Base-by-base conservation (phyloP, 345 rosid species). In the Boechera divaricarpa region DNA sequence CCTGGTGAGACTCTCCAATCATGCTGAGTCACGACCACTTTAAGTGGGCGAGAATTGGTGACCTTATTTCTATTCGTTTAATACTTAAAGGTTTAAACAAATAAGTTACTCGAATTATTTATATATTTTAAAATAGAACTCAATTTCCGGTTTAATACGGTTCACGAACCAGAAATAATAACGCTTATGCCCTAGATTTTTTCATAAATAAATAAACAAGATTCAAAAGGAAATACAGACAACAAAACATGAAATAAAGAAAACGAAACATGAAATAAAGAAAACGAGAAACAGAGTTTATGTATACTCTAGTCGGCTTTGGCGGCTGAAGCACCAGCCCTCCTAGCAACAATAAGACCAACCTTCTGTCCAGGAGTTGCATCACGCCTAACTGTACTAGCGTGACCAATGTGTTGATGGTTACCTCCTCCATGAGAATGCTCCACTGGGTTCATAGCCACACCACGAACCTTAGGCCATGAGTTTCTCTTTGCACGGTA, bases 361-460 rank as follows among this genome's bases (percentile, higher is more conserved):
- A 89, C 94, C 84, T 89, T 87, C 31, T 89, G 86, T 6, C 94
- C 87, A 0, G 94, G 88, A 18, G 89, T 88, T 47, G 91, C 91
- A 79, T 87, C 87, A 16, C 91, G 88, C 62, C 88, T 80, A 56
- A 87, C 90, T 0, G 90, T 89, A 73, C 94, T 89, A 1, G 90
- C 89, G 42, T 89, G 91, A 65, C 91, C 91, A 57, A 89, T 89
- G 21, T 89, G 91, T 62, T 89, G 94, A 70, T 89, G 94, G 86
- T 87, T 89, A 84, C 91, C 94, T 70, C 94, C 90, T 58, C 94
- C 90, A 0, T 87, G 94, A 62, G 90, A 91, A 85, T 87, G 94
- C 88, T 87, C 94, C 0, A 89, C 94, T 8, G 94, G 90, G 21
- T 89, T 89, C 94, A 89, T 89, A 36, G 91, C 91, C 76, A 89